Evolutionary conservation across 345 rosid species (phyloP).

Genomic region (Anacardium occidentale): DNA sequence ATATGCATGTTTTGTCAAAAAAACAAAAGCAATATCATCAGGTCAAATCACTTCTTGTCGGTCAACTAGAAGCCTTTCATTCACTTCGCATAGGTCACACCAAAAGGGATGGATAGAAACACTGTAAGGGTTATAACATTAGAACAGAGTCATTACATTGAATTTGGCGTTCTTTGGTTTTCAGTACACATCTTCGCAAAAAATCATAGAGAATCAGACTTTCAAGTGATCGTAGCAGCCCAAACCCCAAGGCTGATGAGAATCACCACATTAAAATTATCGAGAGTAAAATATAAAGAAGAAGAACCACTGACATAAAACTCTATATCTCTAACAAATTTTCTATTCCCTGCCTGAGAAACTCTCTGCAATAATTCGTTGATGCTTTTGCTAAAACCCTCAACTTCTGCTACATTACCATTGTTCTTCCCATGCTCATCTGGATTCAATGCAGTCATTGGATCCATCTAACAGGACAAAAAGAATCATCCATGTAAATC

Average conservation of each 20-base stretch:
- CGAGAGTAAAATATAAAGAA: not conserved
- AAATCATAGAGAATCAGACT: not conserved
- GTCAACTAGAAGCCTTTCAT: not conserved
- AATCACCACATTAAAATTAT: not conserved
- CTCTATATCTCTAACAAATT: not conserved
- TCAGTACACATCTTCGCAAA: no score
- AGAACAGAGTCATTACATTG: not conserved
- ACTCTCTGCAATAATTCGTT: slow-evolving; percentile 49
- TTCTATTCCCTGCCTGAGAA: slow-evolving; percentile 32
- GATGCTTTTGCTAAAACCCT: slow-evolving; percentile 31
- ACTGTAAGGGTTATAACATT: not conserved
- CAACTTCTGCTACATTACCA: slow-evolving; percentile 31
- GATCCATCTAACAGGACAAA: slow-evolving; percentile 14
- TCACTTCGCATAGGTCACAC: not conserved
- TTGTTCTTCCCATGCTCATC: slow-evolving; percentile 21
- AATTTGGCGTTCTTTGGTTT: no score
- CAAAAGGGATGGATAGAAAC: not conserved
- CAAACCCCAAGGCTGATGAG: no score
- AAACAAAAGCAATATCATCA: not conserved
- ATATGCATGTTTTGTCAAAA: not conserved
- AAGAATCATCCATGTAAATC: not conserved
- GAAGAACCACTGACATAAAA: not conserved
- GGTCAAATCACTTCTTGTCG: not conserved
- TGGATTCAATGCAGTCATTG: slow-evolving; percentile 20
- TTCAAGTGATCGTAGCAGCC: no score